These are phyloP conservation scores for Dimocarpus longan DNA, from an alignment of 345 rosid genomes.

Conservation along the genomic window DNA sequence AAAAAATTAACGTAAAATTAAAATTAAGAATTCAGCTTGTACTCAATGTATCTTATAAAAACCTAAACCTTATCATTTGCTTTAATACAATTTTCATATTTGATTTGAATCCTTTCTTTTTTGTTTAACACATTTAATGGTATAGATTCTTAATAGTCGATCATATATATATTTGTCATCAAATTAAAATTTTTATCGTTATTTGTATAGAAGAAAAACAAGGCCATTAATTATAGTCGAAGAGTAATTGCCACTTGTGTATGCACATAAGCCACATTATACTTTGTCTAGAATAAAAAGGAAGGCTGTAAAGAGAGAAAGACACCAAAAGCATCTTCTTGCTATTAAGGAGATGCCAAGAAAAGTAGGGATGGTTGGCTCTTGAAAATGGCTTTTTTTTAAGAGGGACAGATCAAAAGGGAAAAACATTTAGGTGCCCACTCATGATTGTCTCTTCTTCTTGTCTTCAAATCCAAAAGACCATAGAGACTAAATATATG, in stretches of 20 bases:
- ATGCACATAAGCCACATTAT: neutral
- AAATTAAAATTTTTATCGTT: too few species aligned
- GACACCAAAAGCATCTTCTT: neutral
- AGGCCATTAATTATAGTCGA: too few species aligned
- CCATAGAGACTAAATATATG: neutral
- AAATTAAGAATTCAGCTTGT: neutral
- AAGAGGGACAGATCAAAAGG: neutral
- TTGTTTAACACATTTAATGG: too few species aligned
- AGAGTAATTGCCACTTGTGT: neutral
- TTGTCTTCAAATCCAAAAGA: neutral
- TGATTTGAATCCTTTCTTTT: too few species aligned
- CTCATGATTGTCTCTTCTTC: neutral
- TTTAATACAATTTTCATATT: too few species aligned
- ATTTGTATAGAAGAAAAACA: too few species aligned
- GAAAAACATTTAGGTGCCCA: neutral
- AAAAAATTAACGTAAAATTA: neutral
- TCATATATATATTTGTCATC: too few species aligned
- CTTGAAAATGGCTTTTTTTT: neutral
- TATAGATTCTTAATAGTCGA: too few species aligned
- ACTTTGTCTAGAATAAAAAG: too few species aligned
- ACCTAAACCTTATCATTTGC: neutral
- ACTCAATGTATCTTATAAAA: neutral
- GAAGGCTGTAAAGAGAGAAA: neutral
- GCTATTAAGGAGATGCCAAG: slow-evolving; percentile 3
- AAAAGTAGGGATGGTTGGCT: neutral